Base-by-base conservation (phyloP, 2,329 filamentous ascomycete species). In the Endocalyx cinctus region DNA sequence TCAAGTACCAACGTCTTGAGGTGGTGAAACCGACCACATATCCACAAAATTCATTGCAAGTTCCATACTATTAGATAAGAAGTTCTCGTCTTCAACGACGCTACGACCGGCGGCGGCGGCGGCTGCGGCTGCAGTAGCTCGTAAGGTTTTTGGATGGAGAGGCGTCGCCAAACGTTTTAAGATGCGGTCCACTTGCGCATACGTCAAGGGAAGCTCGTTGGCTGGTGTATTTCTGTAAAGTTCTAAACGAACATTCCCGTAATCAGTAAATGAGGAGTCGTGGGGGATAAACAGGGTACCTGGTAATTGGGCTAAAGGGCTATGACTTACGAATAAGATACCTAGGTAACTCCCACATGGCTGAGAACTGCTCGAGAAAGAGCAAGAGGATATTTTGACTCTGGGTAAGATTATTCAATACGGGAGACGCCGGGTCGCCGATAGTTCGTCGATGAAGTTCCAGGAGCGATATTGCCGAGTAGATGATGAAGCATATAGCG, bases 401-500 rank as follows among this genome's bases (percentile, higher is more conserved):
- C 25, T 37, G 43, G 5, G 18, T 7, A 13, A 51, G 27, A 15
- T 18, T 33, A 6, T 29, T 14, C 18, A 39, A 10, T 12, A 50
- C 20, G 11, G 33, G 25, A 7, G 29, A 35, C 11, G 27, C 14
- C n/a, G 32, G 23, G 13, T 43, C 35, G 5, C 22, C 22, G 14
- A 38, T 33, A 23, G 37, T 46, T 25, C 42, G 38, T 11, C 43
- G 47, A 34, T 59, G 56, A 4, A 60, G 34, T 37, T 59, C 44
- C 5, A 57, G 34, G 8, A 58, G 38, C 23, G 50, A 45, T 7
- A 60, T 45, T 16, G 50, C 47, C 7, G 46, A 40, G 19, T 52
- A 54, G n/a, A 53, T 36, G 13, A 54, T 57, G 19, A 61, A 49
- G 20, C 46, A 53, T 26, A 60, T 51, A n/a, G 57, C 58, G 8